Evolutionary conservation across 805 yeast species (phyloP).

Genomic region (Isabelozyma rhagii): DNA sequence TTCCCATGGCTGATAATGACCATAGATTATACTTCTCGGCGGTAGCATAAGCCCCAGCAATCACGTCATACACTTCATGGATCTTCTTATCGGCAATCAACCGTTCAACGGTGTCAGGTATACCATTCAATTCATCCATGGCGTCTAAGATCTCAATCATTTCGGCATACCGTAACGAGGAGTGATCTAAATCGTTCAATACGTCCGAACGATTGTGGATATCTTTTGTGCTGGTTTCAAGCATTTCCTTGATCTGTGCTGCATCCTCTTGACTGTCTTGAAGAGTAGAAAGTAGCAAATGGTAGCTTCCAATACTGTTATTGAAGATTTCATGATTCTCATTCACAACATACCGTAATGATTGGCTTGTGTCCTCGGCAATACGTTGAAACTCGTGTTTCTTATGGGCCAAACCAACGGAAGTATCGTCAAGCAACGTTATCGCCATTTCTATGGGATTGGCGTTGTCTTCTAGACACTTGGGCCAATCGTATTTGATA

Average conservation of each 20-base stretch:
- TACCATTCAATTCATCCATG: constrained; percentile 55
- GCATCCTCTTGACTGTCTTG: constrained; percentile 63
- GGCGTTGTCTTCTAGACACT: constrained; percentile 36
- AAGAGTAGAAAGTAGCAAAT: constrained; percentile 61
- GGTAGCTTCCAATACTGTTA: constrained; percentile 80
- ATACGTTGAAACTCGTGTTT: constrained; percentile 63
- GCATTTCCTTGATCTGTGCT: constrained; percentile 42
- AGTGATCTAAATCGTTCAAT: constrained; percentile 61
- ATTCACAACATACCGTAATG: constrained; percentile 69
- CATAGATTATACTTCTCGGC: constrained; percentile 56
- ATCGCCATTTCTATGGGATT: constrained; percentile 86
- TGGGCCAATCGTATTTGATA: constrained; percentile 45
- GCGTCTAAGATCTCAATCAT: constrained; percentile 69
- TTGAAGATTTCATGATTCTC: constrained; percentile 83
- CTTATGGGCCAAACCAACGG: constrained; percentile 85
- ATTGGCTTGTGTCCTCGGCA: constrained; percentile 51
- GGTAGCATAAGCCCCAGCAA: constrained; percentile 38
- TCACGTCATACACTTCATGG: constrained; percentile 57
- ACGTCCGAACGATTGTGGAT: constrained; percentile 53
- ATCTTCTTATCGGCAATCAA: constrained; percentile 69
- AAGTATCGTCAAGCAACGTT: constrained; percentile 77
- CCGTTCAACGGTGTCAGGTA: constrained; percentile 64
- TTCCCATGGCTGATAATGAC: constrained; percentile 52
- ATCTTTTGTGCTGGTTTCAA: constrained; percentile 48
- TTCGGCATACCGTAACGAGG: constrained; percentile 59